Conservation (phyloP, 169 alveolate species). For the Babesia caballi region DNA sequence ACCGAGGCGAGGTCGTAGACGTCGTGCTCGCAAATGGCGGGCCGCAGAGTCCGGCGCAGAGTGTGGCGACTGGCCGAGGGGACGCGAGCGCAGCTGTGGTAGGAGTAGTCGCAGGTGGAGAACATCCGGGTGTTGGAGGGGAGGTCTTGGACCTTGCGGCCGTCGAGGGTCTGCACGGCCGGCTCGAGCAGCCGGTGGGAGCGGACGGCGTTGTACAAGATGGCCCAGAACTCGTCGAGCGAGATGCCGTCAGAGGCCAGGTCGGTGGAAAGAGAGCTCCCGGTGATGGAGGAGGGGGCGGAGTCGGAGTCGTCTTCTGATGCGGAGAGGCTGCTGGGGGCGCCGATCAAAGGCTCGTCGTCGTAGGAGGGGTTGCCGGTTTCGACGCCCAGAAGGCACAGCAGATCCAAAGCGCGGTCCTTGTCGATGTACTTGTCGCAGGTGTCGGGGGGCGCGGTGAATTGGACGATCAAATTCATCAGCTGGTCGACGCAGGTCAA, state of each 20-base stretch:
- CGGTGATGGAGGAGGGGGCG: not conserved
- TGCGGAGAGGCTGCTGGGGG: not conserved
- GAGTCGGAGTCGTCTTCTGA: not conserved
- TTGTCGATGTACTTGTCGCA: not conserved
- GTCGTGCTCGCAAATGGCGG: conserved; percentile 28
- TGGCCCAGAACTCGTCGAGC: not conserved
- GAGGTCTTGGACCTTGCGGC: not conserved
- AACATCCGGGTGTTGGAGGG: conserved; percentile 43
- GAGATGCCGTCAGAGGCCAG: not conserved
- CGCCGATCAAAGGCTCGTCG: not conserved
- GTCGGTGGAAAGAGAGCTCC: not conserved
- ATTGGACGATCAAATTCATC: not conserved
- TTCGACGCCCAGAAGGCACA: conserved; percentile 6
- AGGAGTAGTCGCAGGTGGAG: conserved; percentile 45
- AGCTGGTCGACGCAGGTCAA: conserved; percentile 1
- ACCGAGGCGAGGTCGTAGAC: conserved; percentile 29
- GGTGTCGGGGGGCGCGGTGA: not conserved
- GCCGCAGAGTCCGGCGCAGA: conserved; percentile 25
- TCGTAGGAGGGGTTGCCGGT: not conserved
- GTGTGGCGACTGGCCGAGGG: conserved; percentile 44
- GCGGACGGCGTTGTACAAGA: not conserved
- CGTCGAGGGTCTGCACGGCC: not conserved
- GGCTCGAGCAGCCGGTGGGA: not conserved
- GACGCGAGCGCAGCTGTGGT: conserved; percentile 27
- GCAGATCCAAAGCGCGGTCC: not conserved